Base-by-base conservation (phyloP, 2,329 filamentous ascomycete species). In the Magnaporthales sp. region DNA sequence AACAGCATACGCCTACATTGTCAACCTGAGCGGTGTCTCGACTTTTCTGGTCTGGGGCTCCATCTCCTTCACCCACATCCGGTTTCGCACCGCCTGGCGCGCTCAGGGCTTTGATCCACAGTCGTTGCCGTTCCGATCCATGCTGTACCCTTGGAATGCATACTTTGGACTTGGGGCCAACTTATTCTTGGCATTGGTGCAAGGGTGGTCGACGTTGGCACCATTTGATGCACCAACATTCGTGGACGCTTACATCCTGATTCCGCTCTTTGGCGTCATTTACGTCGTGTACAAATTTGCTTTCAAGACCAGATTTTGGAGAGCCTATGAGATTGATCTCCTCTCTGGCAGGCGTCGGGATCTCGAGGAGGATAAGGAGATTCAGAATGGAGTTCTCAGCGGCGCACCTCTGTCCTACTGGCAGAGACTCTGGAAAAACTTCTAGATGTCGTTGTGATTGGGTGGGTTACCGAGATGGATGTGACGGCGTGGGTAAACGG, bases 21-120 rank as follows among this genome's bases (percentile, higher is more conserved):
- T 91, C 72, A 91, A 90, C 71, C 79, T 91, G 0, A 86, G 83
- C 6, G 89, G 89, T 4, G 88, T 91, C 1, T 88, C 87, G 51
- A 90, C 89, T 0, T 91, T 91, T 72, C 74, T 91, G 2, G 89
- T 91, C 58, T 92, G 89, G 89, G 89, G 81, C 2, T 83, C 83
- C 51, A 92, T 92, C 71, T 87, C 83, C 29, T 84, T 90, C 71
- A 90, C 86, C 3, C 89, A 92, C 72, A 87, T 92, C 68, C 87
- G 89, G 27, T 91, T 92, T 75, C 87, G 89, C 38, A 75, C 81
- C 10, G 89, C 88, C 0, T 89, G 87, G 87, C 72, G 75, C 10
- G 77, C 75, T 0, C 87, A 90, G 73, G 86, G 86, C 1, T 81
- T 88, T 67, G 77, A 75, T 31, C 74, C 82, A 27, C 78, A 79